phyloP scores from a whole-genome alignment of 371 early-diverging fungal genomes.

The Mycotypha africana region DNA sequence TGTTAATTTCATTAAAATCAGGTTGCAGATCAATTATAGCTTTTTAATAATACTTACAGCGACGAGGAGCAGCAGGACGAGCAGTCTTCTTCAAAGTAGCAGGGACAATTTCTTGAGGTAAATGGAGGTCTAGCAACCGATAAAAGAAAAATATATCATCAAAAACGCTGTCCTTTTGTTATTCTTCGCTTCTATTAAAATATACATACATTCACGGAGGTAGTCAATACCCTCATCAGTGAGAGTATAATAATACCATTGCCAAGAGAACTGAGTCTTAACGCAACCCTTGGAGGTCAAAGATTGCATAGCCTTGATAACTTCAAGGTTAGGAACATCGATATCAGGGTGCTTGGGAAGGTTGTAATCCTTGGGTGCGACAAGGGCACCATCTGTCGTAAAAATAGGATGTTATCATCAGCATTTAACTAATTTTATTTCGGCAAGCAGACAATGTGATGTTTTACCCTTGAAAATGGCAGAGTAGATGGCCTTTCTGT shows the following conservation, averaged over 20 bases:
- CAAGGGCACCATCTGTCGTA: conserved; percentile 91
- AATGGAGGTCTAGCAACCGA: conserved; percentile 69
- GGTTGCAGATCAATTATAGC: too few species aligned
- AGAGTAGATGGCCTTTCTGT: conserved; percentile 95
- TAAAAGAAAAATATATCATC: not conserved
- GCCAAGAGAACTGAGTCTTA: conserved; percentile 98
- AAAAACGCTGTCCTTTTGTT: too few species aligned
- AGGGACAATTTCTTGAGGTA: conserved; percentile 96
- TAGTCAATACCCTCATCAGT: conserved; percentile 98
- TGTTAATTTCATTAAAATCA: too few species aligned
- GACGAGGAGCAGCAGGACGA: conserved; percentile 67
- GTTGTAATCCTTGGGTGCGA: conserved; percentile 98
- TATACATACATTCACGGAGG: conserved; percentile 78
- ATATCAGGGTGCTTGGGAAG: conserved; percentile 92
- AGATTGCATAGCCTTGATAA: conserved; percentile 98
- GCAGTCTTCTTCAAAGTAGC: conserved; percentile 94
- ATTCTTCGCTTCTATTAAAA: too few species aligned
- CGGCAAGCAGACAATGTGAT: too few species aligned
- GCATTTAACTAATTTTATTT: not conserved
- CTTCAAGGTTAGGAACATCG: conserved; percentile 96
- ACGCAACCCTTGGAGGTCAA: conserved; percentile 94
- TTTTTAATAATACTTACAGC: conserved; percentile 54
- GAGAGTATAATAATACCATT: conserved; percentile 98
- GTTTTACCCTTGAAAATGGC: conserved; percentile 79
- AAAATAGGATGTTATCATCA: conserved; percentile 3